Evolutionary conservation across 2,329 filamentous ascomycete species (phyloP).

Genomic region (Stagonosporopsis vannaccii): DNA sequence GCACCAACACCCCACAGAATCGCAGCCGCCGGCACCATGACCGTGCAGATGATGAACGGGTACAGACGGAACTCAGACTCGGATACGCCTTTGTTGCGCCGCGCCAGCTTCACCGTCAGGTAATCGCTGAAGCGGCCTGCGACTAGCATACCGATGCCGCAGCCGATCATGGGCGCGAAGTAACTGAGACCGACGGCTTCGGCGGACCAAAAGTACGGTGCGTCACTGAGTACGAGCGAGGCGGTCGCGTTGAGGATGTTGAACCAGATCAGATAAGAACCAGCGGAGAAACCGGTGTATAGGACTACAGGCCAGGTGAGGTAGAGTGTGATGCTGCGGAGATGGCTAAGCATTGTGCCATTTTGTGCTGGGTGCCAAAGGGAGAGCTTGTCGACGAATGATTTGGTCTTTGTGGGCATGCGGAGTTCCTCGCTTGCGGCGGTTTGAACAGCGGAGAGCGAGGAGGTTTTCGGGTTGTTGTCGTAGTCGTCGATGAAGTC

Average conservation of each 20-base stretch:
- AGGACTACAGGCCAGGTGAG: conserved; percentile 48
- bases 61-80: conserved; percentile 53
- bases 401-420: conserved; percentile 18
- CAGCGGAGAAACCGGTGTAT: conserved; percentile 36
- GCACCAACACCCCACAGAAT: conserved; percentile 62
- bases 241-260: conserved; percentile 40
- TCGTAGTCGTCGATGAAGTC: background rate
- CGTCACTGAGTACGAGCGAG: conserved; percentile 33
- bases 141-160: conserved; percentile 26
- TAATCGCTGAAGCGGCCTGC: conserved; percentile 34
- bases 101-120: conserved; percentile 41
- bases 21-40: conserved; percentile 55
- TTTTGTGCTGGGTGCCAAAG: conserved; percentile 32
- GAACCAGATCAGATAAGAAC: conserved; percentile 38
- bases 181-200: conserved; percentile 35
- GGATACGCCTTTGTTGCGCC: conserved; percentile 49
- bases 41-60: conserved; percentile 48
- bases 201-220: conserved; percentile 32
- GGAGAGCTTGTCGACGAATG: conserved; percentile 29
- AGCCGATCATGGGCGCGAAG: conserved; percentile 32
- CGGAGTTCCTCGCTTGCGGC: conserved; percentile 18
- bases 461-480: conserved; percentile 16
- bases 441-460: conserved; percentile 23
- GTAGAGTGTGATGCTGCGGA: conserved; percentile 34
- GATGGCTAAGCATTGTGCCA: conserved; percentile 27